Base-by-base conservation (phyloP, 2,329 filamentous ascomycete genomes). In the Cryphonectria parasitica region DNA sequence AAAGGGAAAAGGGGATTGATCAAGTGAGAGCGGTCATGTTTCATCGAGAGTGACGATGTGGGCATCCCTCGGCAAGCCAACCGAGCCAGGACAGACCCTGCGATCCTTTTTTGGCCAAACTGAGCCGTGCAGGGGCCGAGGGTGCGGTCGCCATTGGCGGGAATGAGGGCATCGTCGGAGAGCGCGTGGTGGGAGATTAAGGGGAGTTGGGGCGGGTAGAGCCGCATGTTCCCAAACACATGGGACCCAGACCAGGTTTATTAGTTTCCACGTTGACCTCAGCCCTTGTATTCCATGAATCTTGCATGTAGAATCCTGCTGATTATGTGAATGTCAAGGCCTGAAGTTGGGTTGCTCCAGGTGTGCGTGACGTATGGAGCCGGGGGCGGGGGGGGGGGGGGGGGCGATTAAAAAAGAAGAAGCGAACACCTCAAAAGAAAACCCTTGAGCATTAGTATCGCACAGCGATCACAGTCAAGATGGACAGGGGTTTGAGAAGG, bases 101-200 rank as follows among this genome's bases (percentile, higher is more conserved):
- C 31, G 3, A 39, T n/a, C 28, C 43, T 56, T 25, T 65, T 49
- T 49, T n/a, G 45, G 31, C n/a, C 49, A 41, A 19, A 31, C 41
- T 66, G 25, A 17, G 39, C 11, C 56, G 36, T n/a, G 65, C 39
- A 31, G 56, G 52, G 34, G 25, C 10, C 28, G 11, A 54, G 58
- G 31, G 13, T 52, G 19, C 4, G 25, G 28, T 62, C 56, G 43
- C 43, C 56, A 68, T 62, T 68, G 66, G 66, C 66, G 66, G 66
- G 43, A 62, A 63, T 63, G 56, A 62, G 66, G 66, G 66, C 58
- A 63, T 68, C 66, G 66, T 62, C 56, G 60, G 39, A 41, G 13
- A 39, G 63, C 31, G 56, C 56, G 56, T 36, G 58, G 56, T 28
- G 63, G 66, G 58, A 63, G 49, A 62, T 68, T 63, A 62, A 68